phyloP scores from a whole-genome alignment of 1,139 yeast species.

The Candida tropicalis region DNA sequence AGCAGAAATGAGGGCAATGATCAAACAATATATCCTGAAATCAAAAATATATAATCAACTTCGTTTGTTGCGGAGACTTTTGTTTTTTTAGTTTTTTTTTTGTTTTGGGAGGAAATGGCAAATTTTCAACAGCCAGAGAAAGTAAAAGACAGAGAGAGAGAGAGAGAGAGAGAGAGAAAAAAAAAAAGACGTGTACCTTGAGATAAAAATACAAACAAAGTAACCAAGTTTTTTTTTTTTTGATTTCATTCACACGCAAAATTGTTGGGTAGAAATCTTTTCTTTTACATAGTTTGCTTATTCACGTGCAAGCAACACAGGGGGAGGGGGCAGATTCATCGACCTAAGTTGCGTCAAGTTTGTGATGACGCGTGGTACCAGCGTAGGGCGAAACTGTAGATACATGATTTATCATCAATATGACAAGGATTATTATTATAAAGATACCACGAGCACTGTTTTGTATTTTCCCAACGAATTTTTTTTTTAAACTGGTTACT shows the following conservation, averaged over 20 bases:
- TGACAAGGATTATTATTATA: background rate
- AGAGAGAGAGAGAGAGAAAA: background rate
- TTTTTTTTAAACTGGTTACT: too few relatives aligned
- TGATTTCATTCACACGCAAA: background rate
- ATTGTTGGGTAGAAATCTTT: background rate
- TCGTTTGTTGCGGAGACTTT: conserved; percentile 1
- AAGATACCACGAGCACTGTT: too few relatives aligned
- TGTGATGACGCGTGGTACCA: too few relatives aligned
- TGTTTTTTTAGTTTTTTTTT: too few relatives aligned
- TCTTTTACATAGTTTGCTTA: too few relatives aligned
- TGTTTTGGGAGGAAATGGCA: background rate
- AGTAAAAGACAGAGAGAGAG: too few relatives aligned
- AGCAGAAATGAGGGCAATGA: background rate
- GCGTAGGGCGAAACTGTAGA: too few relatives aligned
- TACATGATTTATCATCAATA: background rate
- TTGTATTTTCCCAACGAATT: too few relatives aligned
- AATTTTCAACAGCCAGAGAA: background rate
- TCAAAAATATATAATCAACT: background rate
- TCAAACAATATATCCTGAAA: too few relatives aligned
- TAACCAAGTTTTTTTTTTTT: background rate
- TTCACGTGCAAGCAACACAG: too few relatives aligned
- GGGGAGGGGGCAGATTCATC: too few relatives aligned
- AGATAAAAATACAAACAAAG: background rate
- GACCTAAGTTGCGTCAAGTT: too few relatives aligned
- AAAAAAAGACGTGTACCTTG: background rate